These are phyloP conservation scores for Erigeron philadelphicus DNA, from an alignment of 140 eudicot species.

Conservation along the genomic window DNA sequence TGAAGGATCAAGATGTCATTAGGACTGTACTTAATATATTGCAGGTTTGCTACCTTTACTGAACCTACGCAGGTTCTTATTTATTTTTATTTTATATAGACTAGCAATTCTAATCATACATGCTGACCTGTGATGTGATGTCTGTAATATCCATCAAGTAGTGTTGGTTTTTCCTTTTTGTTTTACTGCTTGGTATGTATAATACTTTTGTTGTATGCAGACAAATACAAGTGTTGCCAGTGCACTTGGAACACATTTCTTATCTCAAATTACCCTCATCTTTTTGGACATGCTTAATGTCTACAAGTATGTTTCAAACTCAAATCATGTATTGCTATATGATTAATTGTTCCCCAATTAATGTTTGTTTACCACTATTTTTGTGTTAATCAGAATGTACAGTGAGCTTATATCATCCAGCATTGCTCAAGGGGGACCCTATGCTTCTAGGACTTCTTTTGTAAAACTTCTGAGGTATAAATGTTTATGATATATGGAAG, in stretches of 20 bases:
- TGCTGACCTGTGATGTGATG: not conserved
- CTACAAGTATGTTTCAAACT: slow-evolving; percentile 50
- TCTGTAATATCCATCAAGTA: not conserved
- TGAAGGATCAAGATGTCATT: slow-evolving; percentile 75
- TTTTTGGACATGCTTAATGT: slow-evolving; percentile 99
- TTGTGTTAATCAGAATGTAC: slow-evolving; percentile 65
- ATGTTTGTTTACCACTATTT: slow-evolving; percentile 7
- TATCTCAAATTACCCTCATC: slow-evolving; percentile 70
- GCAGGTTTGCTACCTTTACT: slow-evolving; percentile 49
- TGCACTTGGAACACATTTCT: slow-evolving; percentile 82
- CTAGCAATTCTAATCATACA: not conserved
- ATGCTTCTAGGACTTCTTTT: slow-evolving; percentile 66
- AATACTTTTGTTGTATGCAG: slow-evolving; percentile 36
- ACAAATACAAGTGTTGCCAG: slow-evolving; percentile 92
- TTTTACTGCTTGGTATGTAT: slow-evolving; percentile 1
- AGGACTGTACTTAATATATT: slow-evolving; percentile 88
- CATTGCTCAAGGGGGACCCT: slow-evolving; percentile 88
- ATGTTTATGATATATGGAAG: slow-evolving; percentile 2
- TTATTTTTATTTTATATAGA: not conserved
- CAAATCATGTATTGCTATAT: slow-evolving; percentile 1
- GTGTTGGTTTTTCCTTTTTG: not conserved
- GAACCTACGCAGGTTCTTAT: not conserved
- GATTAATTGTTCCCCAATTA: not conserved
- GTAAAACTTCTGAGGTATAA: slow-evolving; percentile 84
- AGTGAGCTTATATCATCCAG: slow-evolving; percentile 88